Conservation (phyloP, 768 basidiomycete genomes). For the Pisolithus orientalis region DNA sequence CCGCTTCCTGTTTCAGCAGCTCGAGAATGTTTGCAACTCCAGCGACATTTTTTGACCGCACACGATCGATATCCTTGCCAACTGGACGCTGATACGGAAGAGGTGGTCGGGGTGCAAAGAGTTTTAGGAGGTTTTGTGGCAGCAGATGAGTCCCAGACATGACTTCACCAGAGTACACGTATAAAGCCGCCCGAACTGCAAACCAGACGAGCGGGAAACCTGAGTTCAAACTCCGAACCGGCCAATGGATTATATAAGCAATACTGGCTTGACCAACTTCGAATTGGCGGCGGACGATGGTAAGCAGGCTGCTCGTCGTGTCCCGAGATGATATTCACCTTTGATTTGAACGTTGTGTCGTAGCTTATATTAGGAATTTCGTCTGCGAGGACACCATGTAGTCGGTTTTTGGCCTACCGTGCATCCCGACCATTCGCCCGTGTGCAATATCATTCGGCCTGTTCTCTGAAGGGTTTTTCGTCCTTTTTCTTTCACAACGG, state of each 20-base stretch:
- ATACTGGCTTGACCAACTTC: too few relatives aligned
- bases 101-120: conserved; percentile 91
- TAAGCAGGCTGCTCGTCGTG: neutral
- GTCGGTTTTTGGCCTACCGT: conserved; percentile 8
- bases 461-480: conserved; percentile 28
- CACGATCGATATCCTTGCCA: conserved; percentile 74
- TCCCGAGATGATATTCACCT: too few relatives aligned
- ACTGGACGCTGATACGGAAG: conserved; percentile 83
- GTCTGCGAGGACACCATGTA: conserved; percentile 6
- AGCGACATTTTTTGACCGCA: conserved; percentile 58
- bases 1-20: conserved; percentile 70
- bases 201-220: neutral
- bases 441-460: conserved; percentile 1
- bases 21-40: conserved; percentile 77
- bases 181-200: neutral
- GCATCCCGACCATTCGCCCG: conserved; percentile 6
- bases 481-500: conserved; percentile 64
- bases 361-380: conserved; percentile 13
- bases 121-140: conserved; percentile 92
- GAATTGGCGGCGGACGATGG: neutral
- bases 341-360: too few relatives aligned
- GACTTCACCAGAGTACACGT: neutral
- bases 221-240: conserved; percentile 27
- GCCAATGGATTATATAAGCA: conserved; percentile 4
- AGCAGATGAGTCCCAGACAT: conserved; percentile 80